Conservation (phyloP, 805 yeast genomes). For the Yarrowia sp. region DNA sequence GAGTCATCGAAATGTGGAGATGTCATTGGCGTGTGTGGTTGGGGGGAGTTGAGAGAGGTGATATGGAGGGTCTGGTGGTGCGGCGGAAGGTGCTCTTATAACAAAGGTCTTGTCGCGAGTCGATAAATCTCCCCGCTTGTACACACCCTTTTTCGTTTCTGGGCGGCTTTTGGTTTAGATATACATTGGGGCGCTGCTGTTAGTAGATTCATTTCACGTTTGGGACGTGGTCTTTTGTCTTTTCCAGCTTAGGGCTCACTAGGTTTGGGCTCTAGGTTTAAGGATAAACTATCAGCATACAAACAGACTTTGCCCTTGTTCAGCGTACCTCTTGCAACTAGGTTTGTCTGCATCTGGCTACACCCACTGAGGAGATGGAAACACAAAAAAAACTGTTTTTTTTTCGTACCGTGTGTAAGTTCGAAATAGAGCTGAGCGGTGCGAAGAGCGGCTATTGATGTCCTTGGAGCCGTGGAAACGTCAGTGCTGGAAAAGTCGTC, state of each 20-base stretch:
- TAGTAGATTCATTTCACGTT: constrained; percentile 16
- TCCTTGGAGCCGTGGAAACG: too few species aligned
- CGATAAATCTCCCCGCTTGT: constrained; percentile 21
- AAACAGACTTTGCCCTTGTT: background rate
- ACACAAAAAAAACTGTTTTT: background rate
- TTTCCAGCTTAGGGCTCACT: background rate
- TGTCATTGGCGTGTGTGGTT: background rate
- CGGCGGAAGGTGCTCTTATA: constrained; percentile 1
- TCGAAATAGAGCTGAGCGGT: too few species aligned
- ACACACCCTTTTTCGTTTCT: constrained; percentile 6
- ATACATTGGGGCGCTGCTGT: constrained; percentile 20
- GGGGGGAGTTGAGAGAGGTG: background rate
- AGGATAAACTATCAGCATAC: background rate
- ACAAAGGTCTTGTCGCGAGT: constrained; percentile 3
- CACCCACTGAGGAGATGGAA: too few species aligned
- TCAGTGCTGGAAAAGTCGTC: too few species aligned
- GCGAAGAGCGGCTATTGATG: too few species aligned
- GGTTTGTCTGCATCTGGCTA: background rate
- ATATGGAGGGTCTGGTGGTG: too few species aligned
- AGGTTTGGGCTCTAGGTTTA: background rate
- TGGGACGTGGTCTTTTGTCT: constrained; percentile 17
- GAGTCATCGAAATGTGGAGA: constrained; percentile 14
- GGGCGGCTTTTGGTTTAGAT: constrained; percentile 20
- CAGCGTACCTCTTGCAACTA: background rate
- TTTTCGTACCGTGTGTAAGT: too few species aligned